Evolutionary conservation across 495 filamentous ascomycete genomes (phyloP).

Genomic region (Tuber indicum): DNA sequence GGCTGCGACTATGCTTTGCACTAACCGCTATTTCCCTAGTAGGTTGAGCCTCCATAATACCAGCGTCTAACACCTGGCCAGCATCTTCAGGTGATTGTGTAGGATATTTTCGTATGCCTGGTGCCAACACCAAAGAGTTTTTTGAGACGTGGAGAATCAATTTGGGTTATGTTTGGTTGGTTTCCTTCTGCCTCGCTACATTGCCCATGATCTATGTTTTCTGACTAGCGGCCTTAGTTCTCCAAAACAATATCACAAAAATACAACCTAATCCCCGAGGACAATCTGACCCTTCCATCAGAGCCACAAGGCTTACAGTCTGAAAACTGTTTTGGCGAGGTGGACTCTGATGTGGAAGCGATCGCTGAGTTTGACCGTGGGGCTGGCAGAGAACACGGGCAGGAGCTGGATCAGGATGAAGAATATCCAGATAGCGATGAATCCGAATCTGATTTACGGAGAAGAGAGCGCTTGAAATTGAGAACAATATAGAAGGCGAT

Average conservation of each 20-base stretch:
- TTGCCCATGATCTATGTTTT: not conserved
- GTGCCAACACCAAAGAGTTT: conserved; percentile 94
- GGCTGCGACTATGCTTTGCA: conserved; percentile 84
- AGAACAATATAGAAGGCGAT: conserved; percentile 19
- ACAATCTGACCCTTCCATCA: conserved; percentile 89
- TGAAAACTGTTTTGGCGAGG: conserved; percentile 30
- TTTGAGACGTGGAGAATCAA: conserved; percentile 86
- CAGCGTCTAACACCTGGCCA: conserved; percentile 75
- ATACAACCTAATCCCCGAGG: conserved; percentile 79
- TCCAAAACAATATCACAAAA: conserved; percentile 95
- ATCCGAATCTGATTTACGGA: conserved; percentile 33
- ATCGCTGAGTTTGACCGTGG: conserved; percentile 39
- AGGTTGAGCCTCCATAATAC: conserved; percentile 62
- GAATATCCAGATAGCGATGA: conserved; percentile 38
- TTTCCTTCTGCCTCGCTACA: not conserved
- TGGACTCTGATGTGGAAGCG: conserved; percentile 31
- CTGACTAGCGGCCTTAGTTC: conserved; percentile 45
- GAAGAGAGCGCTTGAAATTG: conserved; percentile 32
- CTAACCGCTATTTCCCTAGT: conserved; percentile 84
- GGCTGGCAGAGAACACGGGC: conserved; percentile 20
- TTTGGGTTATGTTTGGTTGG: conserved; percentile 69
- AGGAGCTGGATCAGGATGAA: conserved; percentile 35
- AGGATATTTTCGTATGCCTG: conserved; percentile 97
- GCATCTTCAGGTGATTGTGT: conserved; percentile 89
- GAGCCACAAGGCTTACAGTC: conserved; percentile 75